phyloP scores from a whole-genome alignment of 306 rosid genomes.

The Vigna nakashimae region DNA sequence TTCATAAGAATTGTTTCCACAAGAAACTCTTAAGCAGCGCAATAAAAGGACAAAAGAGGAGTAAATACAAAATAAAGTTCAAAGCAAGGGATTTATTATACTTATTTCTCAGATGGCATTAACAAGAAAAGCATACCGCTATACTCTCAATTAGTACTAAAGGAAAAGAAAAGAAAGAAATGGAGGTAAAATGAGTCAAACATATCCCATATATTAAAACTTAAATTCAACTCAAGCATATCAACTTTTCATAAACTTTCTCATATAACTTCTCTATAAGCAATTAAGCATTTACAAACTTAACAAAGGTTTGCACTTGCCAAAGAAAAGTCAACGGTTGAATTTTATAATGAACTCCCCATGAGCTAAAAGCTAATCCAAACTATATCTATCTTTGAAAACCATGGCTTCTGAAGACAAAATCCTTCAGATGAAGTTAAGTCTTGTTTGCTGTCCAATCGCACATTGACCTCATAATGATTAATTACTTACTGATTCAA shows the following conservation, averaged over 20 bases:
- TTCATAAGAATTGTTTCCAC: conserved; percentile 32
- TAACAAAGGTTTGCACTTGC: neutral
- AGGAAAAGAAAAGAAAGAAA: neutral
- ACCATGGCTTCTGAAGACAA: conserved; percentile 13
- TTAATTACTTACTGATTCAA: too few relatives aligned
- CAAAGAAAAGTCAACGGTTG: neutral
- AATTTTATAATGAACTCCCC: neutral
- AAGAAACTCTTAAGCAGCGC: conserved; percentile 12
- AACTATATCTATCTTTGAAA: neutral
- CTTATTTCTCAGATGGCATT: neutral
- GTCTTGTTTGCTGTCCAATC: conserved; percentile 1
- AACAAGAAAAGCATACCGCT: neutral
- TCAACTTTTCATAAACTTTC: neutral
- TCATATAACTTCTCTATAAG: neutral
- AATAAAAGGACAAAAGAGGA: conserved; percentile 20
- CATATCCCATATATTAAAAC: neutral
- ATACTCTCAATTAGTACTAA: neutral
- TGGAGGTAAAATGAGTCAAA: neutral
- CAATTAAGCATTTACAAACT: neutral
- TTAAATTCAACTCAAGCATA: neutral
- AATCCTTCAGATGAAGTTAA: neutral
- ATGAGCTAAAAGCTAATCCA: neutral
- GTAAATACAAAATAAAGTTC: conserved; percentile 19
- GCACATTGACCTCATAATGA: neutral
- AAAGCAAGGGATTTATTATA: neutral